phyloP scores from a whole-genome alignment of 2,329 filamentous ascomycete genomes.

The Aspergillus sclerotialis region DNA sequence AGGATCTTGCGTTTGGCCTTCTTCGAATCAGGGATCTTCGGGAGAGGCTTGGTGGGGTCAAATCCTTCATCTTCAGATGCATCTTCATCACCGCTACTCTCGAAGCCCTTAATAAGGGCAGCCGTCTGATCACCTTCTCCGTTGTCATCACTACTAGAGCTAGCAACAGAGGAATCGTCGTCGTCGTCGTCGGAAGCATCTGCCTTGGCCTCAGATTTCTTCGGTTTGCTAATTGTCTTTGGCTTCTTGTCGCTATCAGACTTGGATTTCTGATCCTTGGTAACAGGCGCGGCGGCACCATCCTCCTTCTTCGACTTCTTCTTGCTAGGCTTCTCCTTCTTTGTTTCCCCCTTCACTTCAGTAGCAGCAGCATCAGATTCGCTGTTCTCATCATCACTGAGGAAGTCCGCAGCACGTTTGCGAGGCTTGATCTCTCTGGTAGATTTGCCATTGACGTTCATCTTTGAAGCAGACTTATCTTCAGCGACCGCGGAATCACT shows the following conservation, averaged over 20 bases:
- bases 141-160: conserved; percentile 26
- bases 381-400: conserved; percentile 35
- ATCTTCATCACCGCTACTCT: conserved; percentile 48
- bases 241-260: conserved; percentile 28
- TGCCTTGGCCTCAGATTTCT: conserved; percentile 33
- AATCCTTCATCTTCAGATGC: conserved; percentile 41
- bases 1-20: conserved; percentile 45
- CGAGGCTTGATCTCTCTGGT: conserved; percentile 35
- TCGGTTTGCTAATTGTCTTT: neutral
- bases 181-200: conserved; percentile 31
- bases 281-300: conserved; percentile 22
- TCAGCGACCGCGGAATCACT: conserved; percentile 12
- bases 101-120: conserved; percentile 49
- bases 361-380: conserved; percentile 16
- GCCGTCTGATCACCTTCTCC: conserved; percentile 47
- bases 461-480: conserved; percentile 16
- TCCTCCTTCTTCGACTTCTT: conserved; percentile 42
- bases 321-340: conserved; percentile 30
- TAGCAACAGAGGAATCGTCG: conserved; percentile 13
- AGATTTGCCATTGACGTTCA: conserved; percentile 27
- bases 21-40: conserved; percentile 39
- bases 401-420: conserved; percentile 43
- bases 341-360: conserved; percentile 10
- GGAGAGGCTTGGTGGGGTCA: conserved; percentile 38
- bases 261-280: conserved; percentile 33